phyloP scores from a whole-genome alignment of 2,329 filamentous ascomycete species.

The Drechslerella dactyloides region DNA sequence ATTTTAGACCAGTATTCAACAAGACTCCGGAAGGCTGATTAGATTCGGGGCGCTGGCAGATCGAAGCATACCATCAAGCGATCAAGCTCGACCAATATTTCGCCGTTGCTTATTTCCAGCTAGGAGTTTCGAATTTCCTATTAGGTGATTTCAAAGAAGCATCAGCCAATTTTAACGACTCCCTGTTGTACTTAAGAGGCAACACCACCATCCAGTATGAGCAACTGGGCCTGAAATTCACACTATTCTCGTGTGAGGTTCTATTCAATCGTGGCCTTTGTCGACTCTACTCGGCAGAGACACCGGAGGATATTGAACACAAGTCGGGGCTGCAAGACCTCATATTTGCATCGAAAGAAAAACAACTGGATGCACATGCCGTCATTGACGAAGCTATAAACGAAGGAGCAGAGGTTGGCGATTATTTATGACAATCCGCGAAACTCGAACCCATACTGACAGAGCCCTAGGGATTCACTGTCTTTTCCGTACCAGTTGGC shows the following conservation, averaged over 20 bases:
- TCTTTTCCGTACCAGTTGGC: slow-evolving; percentile 98
- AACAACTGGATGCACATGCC: slow-evolving; percentile 92
- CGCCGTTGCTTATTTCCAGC: slow-evolving; percentile 96
- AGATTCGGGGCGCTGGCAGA: slow-evolving; percentile 63
- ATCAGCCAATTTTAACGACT: slow-evolving; percentile 98
- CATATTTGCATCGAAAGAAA: slow-evolving; percentile 88
- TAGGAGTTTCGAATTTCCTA: slow-evolving; percentile 97
- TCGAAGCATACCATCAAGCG: slow-evolving; percentile 91
- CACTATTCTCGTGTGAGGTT: slow-evolving; percentile 95
- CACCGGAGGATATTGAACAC: slow-evolving; percentile 77
- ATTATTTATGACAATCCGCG: slow-evolving; percentile 3
- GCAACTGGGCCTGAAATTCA: slow-evolving; percentile 92
- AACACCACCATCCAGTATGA: slow-evolving; percentile 99
- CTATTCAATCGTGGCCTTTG: slow-evolving; percentile 96
- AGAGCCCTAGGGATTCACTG: slow-evolving; percentile 80
- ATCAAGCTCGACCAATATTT: slow-evolving; percentile 92
- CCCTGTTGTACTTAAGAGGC: slow-evolving; percentile 87
- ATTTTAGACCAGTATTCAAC: too few species aligned
- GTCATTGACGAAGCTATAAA: slow-evolving; percentile 97
- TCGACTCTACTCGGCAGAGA: slow-evolving; percentile 78
- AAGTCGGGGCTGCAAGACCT: slow-evolving; percentile 90
- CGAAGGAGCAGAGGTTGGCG: slow-evolving; percentile 83
- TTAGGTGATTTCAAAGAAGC: slow-evolving; percentile 97
- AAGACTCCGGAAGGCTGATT: slow-evolving; percentile 47
- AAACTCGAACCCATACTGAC: background rate